phyloP scores from a whole-genome alignment of 495 filamentous ascomycete species.

The Parmelia sp. region DNA sequence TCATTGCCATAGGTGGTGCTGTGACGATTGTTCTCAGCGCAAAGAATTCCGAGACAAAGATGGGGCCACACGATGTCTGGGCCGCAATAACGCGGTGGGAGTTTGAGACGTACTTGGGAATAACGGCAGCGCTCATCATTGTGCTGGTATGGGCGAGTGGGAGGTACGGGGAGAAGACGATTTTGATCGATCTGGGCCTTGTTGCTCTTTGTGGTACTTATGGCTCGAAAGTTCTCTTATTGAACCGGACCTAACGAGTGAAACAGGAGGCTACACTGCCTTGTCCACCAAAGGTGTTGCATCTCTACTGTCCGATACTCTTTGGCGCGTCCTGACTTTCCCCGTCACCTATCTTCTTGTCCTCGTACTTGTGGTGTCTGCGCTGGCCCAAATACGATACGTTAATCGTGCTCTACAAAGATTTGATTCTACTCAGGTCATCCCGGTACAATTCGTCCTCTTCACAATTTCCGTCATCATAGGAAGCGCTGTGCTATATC shows the following conservation, averaged over 20 bases:
- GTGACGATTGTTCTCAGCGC: conserved; percentile 91
- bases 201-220: conserved; percentile 79
- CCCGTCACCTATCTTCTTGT: conserved; percentile 83
- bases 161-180: conserved; percentile 72
- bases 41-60: conserved; percentile 78
- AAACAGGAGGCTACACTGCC: conserved; percentile 81
- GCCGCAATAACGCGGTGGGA: conserved; percentile 80
- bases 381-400: conserved; percentile 92
- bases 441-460: conserved; percentile 92
- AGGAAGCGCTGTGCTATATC: conserved; percentile 85
- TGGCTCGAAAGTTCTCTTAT: background rate
- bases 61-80: conserved; percentile 87
- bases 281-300: conserved; percentile 94
- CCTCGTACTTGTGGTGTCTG: conserved; percentile 70
- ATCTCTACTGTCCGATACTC: conserved; percentile 81
- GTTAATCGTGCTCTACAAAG: conserved; percentile 89
- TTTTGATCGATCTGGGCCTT: conserved; percentile 86
- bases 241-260: conserved; percentile 15
- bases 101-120: conserved; percentile 81
- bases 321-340: conserved; percentile 81
- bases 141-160: conserved; percentile 74
- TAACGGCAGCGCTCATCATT: conserved; percentile 66
- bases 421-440: conserved; percentile 95
- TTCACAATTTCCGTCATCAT: conserved; percentile 95
- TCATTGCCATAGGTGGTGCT: conserved; percentile 78